Conservation (phyloP, 2,329 filamentous ascomycete species). For the Coniochaeta pulveracea region DNA sequence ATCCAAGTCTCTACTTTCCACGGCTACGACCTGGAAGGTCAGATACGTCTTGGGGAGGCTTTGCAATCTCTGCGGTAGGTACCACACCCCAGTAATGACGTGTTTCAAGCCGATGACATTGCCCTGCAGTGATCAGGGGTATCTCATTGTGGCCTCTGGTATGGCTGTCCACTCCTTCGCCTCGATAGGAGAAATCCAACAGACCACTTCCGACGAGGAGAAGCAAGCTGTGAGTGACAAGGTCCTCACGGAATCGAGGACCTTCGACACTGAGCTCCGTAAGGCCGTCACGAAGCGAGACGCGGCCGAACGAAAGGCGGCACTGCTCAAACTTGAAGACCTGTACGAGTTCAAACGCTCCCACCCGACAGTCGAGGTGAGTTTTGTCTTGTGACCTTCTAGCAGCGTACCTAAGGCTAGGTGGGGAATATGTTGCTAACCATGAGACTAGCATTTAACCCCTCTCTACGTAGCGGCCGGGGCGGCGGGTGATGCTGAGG, state of each 20-base stretch:
- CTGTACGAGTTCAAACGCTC: constrained; percentile 11
- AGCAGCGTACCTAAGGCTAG: not conserved
- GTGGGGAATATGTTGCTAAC: not conserved
- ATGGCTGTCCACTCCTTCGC: constrained; percentile 14
- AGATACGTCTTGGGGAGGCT: constrained; percentile 12
- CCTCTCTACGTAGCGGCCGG: constrained; percentile 12
- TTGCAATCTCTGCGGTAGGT: constrained; percentile 9
- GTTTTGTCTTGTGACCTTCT: constrained; percentile 1
- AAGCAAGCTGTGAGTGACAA: constrained; percentile 4
- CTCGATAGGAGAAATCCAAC: constrained; percentile 9
- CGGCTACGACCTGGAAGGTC: constrained; percentile 11
- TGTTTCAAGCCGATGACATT: not conserved
- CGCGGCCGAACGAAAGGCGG: constrained; percentile 8
- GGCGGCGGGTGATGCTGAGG: constrained; percentile 10
- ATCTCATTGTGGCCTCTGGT: constrained; percentile 11
- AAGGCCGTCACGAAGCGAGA: constrained; percentile 7
- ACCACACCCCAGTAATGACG: not conserved
- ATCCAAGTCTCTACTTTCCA: constrained; percentile 13
- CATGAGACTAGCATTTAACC: constrained; percentile 9
- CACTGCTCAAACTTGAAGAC: constrained; percentile 8
- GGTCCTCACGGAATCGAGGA: constrained; percentile 11
- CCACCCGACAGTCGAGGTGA: constrained; percentile 11
- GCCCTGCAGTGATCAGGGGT: constrained; percentile 8
- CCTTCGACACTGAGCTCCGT: constrained; percentile 10
- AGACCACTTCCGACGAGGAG: constrained; percentile 7